Conservation (phyloP, 2,329 filamentous ascomycete genomes). For the Sarocladiaceae sp. region DNA sequence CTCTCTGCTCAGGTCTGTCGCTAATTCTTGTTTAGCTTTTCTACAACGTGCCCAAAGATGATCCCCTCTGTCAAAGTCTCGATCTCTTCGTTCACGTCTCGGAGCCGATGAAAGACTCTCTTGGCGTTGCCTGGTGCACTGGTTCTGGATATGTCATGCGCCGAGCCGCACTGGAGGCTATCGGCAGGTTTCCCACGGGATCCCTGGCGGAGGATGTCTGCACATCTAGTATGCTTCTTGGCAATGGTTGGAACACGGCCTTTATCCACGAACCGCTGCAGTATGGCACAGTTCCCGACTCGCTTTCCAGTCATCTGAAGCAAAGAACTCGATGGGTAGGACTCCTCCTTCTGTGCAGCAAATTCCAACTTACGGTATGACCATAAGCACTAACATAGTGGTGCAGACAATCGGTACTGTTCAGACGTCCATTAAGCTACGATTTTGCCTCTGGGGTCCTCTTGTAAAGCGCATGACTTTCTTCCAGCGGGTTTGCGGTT, state of each 20-base stretch:
- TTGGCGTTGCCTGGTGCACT: constrained; percentile 46
- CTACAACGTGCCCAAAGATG: constrained; percentile 49
- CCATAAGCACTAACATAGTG: background rate
- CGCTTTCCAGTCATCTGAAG: constrained; percentile 40
- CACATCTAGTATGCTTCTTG: constrained; percentile 47
- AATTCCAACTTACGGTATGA: background rate
- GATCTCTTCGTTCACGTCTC: constrained; percentile 39
- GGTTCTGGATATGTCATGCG: constrained; percentile 52
- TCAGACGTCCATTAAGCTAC: constrained; percentile 46
- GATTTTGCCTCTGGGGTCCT: constrained; percentile 45
- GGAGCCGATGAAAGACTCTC: constrained; percentile 30
- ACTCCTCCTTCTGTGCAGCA: background rate
- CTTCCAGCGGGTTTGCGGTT: constrained; percentile 45
- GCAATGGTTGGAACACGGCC: constrained; percentile 48
- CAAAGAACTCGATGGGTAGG: constrained; percentile 39
- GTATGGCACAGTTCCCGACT: constrained; percentile 46
- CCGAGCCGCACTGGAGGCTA: constrained; percentile 44
- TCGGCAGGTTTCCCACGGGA: constrained; percentile 48
- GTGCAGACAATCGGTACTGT: constrained; percentile 34
- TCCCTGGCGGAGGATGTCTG: constrained; percentile 50
- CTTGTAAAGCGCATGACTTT: constrained; percentile 41
- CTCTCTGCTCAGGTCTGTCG: background rate
- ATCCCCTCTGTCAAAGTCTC: constrained; percentile 46
- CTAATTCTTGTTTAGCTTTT: constrained; percentile 36
- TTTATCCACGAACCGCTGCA: constrained; percentile 48